A percentile compares a stretch with the other conserved stretches of the same genome.
Evolutionary conservation across 73 alveolate species (phyloP).

Genomic region (Tetrahymena borealis): DNA sequence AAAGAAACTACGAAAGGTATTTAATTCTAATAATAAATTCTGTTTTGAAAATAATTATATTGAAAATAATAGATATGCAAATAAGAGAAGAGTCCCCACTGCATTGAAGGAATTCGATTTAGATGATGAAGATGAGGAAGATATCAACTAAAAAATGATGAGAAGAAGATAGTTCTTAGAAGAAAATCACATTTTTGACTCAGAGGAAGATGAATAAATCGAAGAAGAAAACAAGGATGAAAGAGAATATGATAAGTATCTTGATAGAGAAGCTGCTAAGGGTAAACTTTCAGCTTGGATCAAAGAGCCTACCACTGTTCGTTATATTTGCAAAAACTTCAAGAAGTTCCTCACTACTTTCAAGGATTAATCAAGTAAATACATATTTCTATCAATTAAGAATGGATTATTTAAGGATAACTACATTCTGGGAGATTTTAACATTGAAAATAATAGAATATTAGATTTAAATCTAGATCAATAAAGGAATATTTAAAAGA

Average conservation of each 20-base stretch:
- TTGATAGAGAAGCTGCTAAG: conserved; percentile 86
- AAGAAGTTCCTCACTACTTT: conserved; percentile 65
- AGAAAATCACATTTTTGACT: conserved; percentile 46
- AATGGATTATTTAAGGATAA: conserved; percentile 13
- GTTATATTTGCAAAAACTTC: conserved; percentile 84
- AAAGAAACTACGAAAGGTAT: conserved; percentile 53
- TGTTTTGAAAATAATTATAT: conserved; percentile 79
- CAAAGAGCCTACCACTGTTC: conserved; percentile 79
- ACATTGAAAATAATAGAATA: neutral
- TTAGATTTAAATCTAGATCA: no score
- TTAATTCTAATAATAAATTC: conserved; percentile 64
- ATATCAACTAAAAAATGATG: conserved; percentile 38
- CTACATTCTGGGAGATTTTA: conserved; percentile 9
- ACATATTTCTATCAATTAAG: neutral
- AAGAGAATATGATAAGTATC: conserved; percentile 65
- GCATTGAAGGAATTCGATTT: conserved; percentile 45
- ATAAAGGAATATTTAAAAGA: no score
- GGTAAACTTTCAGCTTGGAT: conserved; percentile 93
- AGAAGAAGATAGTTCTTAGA: conserved; percentile 55
- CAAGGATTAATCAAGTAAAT: conserved; percentile 7
- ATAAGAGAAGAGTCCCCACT: conserved; percentile 40
- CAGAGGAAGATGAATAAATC: conserved; percentile 38
- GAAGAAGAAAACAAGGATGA: conserved; percentile 37
- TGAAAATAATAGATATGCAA: conserved; percentile 50
- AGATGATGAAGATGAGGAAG: conserved; percentile 72